phyloP scores from a whole-genome alignment of 495 filamentous ascomycete genomes.

The Xylaria acuta region DNA sequence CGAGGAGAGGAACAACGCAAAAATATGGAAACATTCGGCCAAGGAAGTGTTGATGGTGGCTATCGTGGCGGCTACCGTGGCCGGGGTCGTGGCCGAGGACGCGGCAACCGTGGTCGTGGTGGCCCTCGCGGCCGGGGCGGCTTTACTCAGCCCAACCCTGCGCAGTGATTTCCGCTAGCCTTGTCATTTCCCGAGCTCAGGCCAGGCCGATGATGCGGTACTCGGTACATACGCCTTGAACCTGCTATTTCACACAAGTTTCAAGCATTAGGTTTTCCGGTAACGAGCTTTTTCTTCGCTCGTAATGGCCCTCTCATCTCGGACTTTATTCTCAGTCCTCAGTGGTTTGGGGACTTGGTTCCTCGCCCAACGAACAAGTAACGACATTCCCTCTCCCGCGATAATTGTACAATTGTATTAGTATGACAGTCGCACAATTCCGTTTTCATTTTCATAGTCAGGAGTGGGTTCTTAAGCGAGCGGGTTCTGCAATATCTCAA shows the following conservation, averaged over 20 bases:
- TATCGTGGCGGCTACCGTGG: constrained; percentile 76
- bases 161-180: constrained; percentile 1
- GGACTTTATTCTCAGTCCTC: neutral
- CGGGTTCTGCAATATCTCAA: constrained; percentile 36
- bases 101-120: constrained; percentile 54
- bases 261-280: neutral
- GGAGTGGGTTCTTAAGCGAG: constrained; percentile 37
- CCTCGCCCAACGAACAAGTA: neutral
- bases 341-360: neutral
- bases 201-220: neutral
- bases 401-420: constrained; percentile 34
- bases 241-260: neutral
- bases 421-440: constrained; percentile 36
- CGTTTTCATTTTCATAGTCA: constrained; percentile 34
- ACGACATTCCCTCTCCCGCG: neutral
- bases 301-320: neutral
- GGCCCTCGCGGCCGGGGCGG: constrained; percentile 51
- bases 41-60: constrained; percentile 88
- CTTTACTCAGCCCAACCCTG: constrained; percentile 27
- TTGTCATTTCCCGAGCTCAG: neutral
- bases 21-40: constrained; percentile 99
- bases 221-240: neutral
- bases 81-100: constrained; percentile 70
- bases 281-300: neutral
- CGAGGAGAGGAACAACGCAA: constrained; percentile 89